Evolutionary conservation across 768 basidiomycete genomes (phyloP).

Genomic region (Mycena amicta): DNA sequence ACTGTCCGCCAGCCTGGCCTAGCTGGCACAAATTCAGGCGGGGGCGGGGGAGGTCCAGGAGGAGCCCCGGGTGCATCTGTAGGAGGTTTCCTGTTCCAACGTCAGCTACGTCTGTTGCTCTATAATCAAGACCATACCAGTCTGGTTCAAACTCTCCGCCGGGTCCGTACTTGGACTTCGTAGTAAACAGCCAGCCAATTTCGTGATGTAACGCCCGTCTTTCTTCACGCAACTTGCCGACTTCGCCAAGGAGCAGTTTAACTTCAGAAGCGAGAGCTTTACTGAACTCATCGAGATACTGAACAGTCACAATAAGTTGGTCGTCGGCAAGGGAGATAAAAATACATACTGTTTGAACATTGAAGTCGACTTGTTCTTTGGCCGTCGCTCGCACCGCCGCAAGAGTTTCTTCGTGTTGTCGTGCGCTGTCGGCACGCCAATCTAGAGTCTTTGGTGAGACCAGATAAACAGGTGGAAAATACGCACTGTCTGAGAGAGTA

Average conservation of each 20-base stretch:
- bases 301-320: constrained; percentile 10
- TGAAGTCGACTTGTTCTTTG: constrained; percentile 77
- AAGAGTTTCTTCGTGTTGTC: constrained; percentile 70
- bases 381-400: constrained; percentile 71
- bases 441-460: constrained; percentile 43
- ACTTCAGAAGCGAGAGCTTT: constrained; percentile 83
- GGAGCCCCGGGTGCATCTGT: constrained; percentile 44
- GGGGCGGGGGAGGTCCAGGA: constrained; percentile 37
- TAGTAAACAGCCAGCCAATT: constrained; percentile 68
- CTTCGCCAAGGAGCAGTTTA: constrained; percentile 79
- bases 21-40: constrained; percentile 45
- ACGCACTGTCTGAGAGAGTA: constrained; percentile 54
- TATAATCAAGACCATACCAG: constrained; percentile 51
- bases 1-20: constrained; percentile 69
- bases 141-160: constrained; percentile 84
- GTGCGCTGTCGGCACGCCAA: constrained; percentile 67
- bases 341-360: constrained; percentile 75
- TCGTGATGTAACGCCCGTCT: constrained; percentile 77
- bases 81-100: constrained; percentile 47
- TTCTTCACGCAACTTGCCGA: constrained; percentile 81
- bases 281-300: constrained; percentile 90
- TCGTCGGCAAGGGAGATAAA: neutral
- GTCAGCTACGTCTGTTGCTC: neutral
- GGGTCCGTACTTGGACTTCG: constrained; percentile 79
- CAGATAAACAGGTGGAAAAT: neutral